Conservation (phyloP, 75 land plant species). For the Adiantum capillusveneris region DNA sequence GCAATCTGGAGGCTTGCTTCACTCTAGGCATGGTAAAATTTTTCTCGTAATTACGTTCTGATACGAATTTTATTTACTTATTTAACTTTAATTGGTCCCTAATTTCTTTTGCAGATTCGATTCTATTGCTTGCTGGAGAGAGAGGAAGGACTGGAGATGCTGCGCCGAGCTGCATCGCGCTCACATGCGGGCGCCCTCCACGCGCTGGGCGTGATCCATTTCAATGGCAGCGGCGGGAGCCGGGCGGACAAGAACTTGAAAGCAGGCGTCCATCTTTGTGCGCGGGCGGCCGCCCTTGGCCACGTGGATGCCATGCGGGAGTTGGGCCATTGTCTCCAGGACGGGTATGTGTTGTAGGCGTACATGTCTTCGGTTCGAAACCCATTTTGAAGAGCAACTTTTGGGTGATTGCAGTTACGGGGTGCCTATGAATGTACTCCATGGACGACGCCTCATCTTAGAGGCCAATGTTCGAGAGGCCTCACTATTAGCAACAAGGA, state of each 20-base stretch:
- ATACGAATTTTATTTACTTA: neutral
- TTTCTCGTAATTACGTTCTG: no score
- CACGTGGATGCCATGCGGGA: slow-evolving; percentile 80
- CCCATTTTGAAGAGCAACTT: no score
- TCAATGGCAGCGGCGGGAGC: slow-evolving; percentile 14
- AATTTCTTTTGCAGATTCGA: slow-evolving; percentile 36
- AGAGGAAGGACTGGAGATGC: slow-evolving; percentile 14
- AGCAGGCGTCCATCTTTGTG: slow-evolving; percentile 9
- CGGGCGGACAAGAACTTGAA: slow-evolving; percentile 6
- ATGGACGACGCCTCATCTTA: slow-evolving; percentile 48
- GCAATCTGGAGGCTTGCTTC: slow-evolving; percentile 55
- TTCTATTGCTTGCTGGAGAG: slow-evolving; percentile 58
- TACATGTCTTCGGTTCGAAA: neutral
- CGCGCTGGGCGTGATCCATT: slow-evolving; percentile 9
- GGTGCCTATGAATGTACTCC: slow-evolving; percentile 30
- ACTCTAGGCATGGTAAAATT: slow-evolving; percentile 54
- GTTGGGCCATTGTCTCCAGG: slow-evolving; percentile 86
- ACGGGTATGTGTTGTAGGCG: slow-evolving; percentile 36
- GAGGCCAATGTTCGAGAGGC: slow-evolving; percentile 64
- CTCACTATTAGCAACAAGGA: neutral
- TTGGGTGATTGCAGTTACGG: neutral
- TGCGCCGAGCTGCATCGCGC: slow-evolving; percentile 11
- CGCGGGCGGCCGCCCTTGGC: slow-evolving; percentile 28
- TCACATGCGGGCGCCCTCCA: slow-evolving; percentile 11
- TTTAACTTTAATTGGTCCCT: neutral